These are phyloP conservation scores for Hypholoma fasciculare DNA, from an alignment of 768 basidiomycete species.

Conservation along the genomic window DNA sequence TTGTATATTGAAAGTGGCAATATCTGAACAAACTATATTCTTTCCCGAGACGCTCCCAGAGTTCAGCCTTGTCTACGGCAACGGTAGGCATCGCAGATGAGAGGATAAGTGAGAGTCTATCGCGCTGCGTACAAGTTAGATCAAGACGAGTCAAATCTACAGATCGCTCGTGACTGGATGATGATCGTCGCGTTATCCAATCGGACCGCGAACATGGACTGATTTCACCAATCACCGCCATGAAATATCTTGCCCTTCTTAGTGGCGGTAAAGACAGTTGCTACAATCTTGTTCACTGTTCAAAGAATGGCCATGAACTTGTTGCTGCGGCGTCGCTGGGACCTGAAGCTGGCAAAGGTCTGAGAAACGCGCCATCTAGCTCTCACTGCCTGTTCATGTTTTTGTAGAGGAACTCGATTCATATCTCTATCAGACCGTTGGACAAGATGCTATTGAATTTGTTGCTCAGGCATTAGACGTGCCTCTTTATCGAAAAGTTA, in stretches of 20 bases:
- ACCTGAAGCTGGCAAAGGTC: constrained; percentile 86
- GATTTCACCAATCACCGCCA: constrained; percentile 26
- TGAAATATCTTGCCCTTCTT: constrained; percentile 93
- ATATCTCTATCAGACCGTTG: constrained; percentile 98
- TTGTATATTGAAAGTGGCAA: background rate
- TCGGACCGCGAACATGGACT: constrained; percentile 2
- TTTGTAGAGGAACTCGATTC: constrained; percentile 95
- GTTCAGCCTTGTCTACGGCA: constrained; percentile 92
- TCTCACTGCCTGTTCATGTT: constrained; percentile 13
- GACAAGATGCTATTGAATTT: constrained; percentile 87
- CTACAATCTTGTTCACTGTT: constrained; percentile 91
- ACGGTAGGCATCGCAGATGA: constrained; percentile 80
- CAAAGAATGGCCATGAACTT: constrained; percentile 82
- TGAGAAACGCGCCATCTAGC: constrained; percentile 25
- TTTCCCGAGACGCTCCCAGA: constrained; percentile 83
- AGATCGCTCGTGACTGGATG: constrained; percentile 12
- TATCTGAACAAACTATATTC: constrained; percentile 64
- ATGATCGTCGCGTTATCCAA: background rate
- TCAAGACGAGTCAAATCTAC: constrained; percentile 29
- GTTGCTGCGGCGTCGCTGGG: constrained; percentile 87
- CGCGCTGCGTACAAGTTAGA: constrained; percentile 3
- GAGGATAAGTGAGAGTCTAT: background rate
- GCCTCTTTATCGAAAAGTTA: constrained; percentile 82
- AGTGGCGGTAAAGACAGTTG: constrained; percentile 99
- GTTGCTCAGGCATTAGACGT: constrained; percentile 85